Conservation (phyloP, 768 basidiomycete genomes). For the Hebeloma cylindrosporum region DNA sequence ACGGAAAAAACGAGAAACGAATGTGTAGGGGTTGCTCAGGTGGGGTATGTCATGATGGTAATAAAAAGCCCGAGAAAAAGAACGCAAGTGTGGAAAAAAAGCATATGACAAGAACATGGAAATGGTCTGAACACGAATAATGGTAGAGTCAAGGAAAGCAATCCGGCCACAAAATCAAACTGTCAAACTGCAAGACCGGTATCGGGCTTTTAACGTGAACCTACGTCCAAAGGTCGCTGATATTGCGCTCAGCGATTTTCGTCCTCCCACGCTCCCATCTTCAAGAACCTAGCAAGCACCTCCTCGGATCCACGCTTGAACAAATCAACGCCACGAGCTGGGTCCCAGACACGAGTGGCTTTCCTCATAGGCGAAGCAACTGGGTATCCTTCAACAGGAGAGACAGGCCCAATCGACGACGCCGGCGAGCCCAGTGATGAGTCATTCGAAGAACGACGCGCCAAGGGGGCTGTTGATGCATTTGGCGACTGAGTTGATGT, state of each 20-base stretch:
- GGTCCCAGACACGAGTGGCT: slow-evolving; percentile 78
- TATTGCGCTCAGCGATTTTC: slow-evolving; percentile 32
- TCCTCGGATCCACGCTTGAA: slow-evolving; percentile 90
- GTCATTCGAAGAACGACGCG: slow-evolving; percentile 50
- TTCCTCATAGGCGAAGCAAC: slow-evolving; percentile 35
- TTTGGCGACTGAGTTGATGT: slow-evolving; percentile 14
- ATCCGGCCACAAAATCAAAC: no score
- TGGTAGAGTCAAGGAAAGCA: slow-evolving; percentile 5
- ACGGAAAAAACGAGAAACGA: not conserved
- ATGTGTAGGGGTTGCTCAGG: slow-evolving; percentile 8
- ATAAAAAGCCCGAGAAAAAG: not conserved
- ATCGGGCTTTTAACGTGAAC: no score
- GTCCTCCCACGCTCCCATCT: slow-evolving; percentile 72
- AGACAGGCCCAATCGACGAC: slow-evolving; percentile 54
- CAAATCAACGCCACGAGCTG: slow-evolving; percentile 77
- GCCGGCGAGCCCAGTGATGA: slow-evolving; percentile 50
- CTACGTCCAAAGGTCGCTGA: no score
- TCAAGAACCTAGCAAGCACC: slow-evolving; percentile 80
- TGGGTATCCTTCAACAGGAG: slow-evolving; percentile 44
- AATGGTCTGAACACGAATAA: slow-evolving; percentile 9
- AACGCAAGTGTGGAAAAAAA: not conserved
- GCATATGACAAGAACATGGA: slow-evolving; percentile 4
- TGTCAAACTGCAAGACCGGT: no score
- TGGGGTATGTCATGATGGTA: not conserved
- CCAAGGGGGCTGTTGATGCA: slow-evolving; percentile 26